Conservation (phyloP, 495 filamentous ascomycete genomes). For the Alectoria sarmentosa region DNA sequence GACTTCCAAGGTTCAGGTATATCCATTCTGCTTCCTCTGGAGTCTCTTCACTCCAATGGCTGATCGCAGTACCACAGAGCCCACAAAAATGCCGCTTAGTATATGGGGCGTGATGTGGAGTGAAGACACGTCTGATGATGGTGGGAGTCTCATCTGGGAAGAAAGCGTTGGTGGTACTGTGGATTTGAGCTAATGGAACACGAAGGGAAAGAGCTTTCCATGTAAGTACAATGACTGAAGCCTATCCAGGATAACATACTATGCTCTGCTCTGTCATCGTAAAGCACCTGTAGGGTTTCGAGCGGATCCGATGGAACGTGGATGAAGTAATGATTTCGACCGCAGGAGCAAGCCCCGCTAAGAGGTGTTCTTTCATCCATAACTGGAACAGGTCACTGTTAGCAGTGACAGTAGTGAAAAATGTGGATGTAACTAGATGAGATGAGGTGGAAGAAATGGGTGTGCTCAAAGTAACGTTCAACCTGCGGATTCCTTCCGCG, state of each 20-base stretch:
- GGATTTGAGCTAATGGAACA: conserved; percentile 70
- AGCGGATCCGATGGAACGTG: conserved; percentile 50
- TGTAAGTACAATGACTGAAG: background rate
- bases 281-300: conserved; percentile 57
- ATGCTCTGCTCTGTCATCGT: conserved; percentile 56
- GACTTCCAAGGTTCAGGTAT: conserved; percentile 63
- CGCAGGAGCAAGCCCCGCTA: conserved; percentile 73
- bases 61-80: conserved; percentile 77
- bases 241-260: conserved; percentile 43
- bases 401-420: background rate
- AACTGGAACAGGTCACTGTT: background rate
- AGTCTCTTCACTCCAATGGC: conserved; percentile 70
- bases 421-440: background rate
- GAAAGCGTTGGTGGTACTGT: conserved; percentile 60
- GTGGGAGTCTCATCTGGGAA: conserved; percentile 69
- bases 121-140: conserved; percentile 66
- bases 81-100: conserved; percentile 78
- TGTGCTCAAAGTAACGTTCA: background rate
- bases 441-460: background rate
- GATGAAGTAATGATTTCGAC: conserved; percentile 75
- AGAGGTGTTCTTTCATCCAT: conserved; percentile 49
- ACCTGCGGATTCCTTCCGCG: background rate
- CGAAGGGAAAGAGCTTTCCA: conserved; percentile 47
- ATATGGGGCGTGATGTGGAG: conserved; percentile 48
- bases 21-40: conserved; percentile 64